These are phyloP conservation scores for Debaryomycetaceae sp. DNA, from an alignment of 1,139 yeast genomes.

Conservation along the genomic window DNA sequence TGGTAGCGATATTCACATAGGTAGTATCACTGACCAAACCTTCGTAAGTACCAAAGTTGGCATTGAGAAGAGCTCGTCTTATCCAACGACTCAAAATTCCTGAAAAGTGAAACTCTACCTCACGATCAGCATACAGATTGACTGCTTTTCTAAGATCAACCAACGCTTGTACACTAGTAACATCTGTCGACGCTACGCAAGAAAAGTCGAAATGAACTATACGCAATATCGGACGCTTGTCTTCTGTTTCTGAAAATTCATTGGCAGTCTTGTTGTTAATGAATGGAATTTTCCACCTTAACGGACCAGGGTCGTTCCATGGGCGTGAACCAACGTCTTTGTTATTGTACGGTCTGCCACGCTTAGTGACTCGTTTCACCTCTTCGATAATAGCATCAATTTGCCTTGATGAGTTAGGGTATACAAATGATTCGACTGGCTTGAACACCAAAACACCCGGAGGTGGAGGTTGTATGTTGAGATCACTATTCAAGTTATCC, in stretches of 20 bases:
- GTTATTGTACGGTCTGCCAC: conserved; percentile 50
- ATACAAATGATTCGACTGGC: conserved; percentile 76
- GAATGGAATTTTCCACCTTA: conserved; percentile 37
- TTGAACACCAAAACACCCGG: conserved; percentile 87
- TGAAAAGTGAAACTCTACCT: conserved; percentile 85
- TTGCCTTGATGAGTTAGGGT: conserved; percentile 77
- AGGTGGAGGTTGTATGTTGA: conserved; percentile 73
- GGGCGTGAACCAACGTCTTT: conserved; percentile 67
- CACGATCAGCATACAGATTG: conserved; percentile 73
- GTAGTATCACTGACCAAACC: conserved; percentile 40
- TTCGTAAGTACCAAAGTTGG: conserved; percentile 72
- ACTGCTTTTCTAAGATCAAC: conserved; percentile 74
- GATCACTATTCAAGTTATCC: conserved; percentile 52
- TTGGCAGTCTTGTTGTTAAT: conserved; percentile 16
- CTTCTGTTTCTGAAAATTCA: conserved; percentile 19
- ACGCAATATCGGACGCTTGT: conserved; percentile 62
- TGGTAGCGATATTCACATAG: conserved; percentile 38
- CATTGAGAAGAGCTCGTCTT: conserved; percentile 67
- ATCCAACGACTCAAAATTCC: conserved; percentile 88
- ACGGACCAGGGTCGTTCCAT: conserved; percentile 89
- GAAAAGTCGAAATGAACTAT: conserved; percentile 80
- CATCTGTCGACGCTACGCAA: conserved; percentile 69
- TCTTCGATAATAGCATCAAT: conserved; percentile 68
- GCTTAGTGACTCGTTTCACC: conserved; percentile 57
- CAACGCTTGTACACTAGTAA: conserved; percentile 75